Evolutionary conservation across 352 stramenopile genomes (phyloP).

Genomic region (Phytophthora sp.): DNA sequence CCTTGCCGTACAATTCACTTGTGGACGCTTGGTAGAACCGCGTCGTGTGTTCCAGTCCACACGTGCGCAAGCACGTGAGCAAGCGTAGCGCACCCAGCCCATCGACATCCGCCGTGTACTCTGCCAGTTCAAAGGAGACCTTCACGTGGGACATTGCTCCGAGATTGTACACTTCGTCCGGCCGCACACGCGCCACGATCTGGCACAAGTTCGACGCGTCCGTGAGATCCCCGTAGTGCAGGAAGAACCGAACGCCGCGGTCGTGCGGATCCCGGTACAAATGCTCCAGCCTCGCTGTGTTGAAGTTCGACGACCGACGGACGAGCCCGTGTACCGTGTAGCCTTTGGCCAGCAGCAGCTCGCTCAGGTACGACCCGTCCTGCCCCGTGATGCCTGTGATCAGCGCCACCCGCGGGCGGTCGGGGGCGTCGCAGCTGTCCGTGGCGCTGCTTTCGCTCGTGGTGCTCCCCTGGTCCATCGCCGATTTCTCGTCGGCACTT

Average conservation of each 20-base stretch:
- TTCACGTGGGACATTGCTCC: conserved; percentile 99
- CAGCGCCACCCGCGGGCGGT: conserved; percentile 72
- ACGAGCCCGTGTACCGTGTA: conserved; percentile 97
- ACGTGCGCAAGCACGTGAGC: conserved; percentile 97
- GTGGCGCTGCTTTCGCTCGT: conserved; percentile 19
- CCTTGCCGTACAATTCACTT: conserved; percentile 98
- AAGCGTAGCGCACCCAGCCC: conserved; percentile 96
- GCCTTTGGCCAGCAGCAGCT: conserved; percentile 97
- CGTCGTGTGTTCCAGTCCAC: conserved; percentile 73
- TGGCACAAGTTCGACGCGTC: conserved; percentile 97
- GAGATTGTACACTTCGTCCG: conserved; percentile 99
- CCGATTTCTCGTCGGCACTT: conserved; percentile 4
- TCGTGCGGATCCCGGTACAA: conserved; percentile 96
- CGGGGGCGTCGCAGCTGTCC: conserved; percentile 6
- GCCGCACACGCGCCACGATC: conserved; percentile 95
- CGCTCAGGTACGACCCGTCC: conserved; percentile 98
- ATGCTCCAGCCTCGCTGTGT: conserved; percentile 98
- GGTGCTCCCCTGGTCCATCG: conserved; percentile 22
- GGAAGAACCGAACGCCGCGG: conserved; percentile 93
- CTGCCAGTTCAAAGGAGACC: conserved; percentile 99
- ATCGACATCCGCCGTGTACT: conserved; percentile 99
- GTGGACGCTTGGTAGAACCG: conserved; percentile 98
- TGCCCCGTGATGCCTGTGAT: conserved; percentile 99
- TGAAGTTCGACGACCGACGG: conserved; percentile 98
- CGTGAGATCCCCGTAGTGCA: conserved; percentile 99